Base-by-base conservation (phyloP, 1,284 basidiomycete species). In the Pascua guehoae region DNA sequence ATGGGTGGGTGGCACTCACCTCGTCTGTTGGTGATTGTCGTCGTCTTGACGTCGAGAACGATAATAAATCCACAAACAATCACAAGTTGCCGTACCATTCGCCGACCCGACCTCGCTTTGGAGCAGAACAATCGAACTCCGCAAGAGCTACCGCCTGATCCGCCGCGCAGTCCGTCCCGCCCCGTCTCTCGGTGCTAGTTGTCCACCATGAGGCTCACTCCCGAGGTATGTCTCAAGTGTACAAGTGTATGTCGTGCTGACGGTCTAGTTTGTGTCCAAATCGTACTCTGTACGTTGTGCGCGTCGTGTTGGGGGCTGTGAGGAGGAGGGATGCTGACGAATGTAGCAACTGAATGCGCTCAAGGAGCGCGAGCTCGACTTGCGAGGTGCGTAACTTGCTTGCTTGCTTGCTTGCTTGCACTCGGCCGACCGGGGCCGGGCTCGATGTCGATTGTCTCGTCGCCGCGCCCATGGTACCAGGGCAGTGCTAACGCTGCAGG, bases 351-450 rank as follows among this genome's bases (percentile, higher is more conserved):
- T 96, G 64, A 97, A 95, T 73, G 86, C 93, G 38, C 78, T 94
- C 56, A 94, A 92, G 78, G 93, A 99, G 77, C 85, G 96, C 57
- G 90, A 98, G 79, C 84, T 98, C 59, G 93, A 97, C 74, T 84
- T 97, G 51, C 81, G 93, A 84, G 93, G 93, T 91, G 12, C 8
- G 38, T 12, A 37, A 10, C 2, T 14, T 17, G 53, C 40, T 18
- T 14, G 16, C 58, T 41, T 42, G 42, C 56, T 47, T 53, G 54
- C 61, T 47, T 56, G n/a, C 41, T 12, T 10, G 12, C 41, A 42
- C 14, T 42, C 41, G 14, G 41, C 41, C 41, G n/a, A n/a, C n/a
- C n/a, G n/a, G n/a, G n/a, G n/a, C n/a, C n/a, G n/a, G n/a, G n/a
- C n/a, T n/a, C n/a, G n/a, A 15, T 40, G 39, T 9, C 39, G 14